phyloP scores from a whole-genome alignment of 108 stramenopile species.

The Aurantiochytrium sp. region DNA sequence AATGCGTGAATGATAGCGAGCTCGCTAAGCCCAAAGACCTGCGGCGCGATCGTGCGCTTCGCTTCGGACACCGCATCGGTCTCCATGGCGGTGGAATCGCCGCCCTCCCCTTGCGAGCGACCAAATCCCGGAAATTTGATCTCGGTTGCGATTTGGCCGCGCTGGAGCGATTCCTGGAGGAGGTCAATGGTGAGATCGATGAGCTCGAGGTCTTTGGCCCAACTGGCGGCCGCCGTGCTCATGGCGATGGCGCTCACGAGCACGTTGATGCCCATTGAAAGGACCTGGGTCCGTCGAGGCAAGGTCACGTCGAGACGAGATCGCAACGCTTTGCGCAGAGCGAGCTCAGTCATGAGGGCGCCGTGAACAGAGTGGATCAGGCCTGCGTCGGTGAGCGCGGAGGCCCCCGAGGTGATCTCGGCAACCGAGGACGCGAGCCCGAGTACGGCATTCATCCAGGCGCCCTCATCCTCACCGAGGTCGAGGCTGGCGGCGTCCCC shows the following conservation, averaged over 20 bases:
- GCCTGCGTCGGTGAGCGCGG: constrained; percentile 16
- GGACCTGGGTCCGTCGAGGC: background rate
- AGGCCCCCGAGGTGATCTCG: background rate
- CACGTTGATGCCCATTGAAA: background rate
- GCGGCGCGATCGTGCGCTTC: background rate
- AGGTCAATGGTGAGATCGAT: background rate
- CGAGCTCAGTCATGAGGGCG: background rate
- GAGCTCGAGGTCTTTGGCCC: background rate
- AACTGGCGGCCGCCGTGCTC: background rate
- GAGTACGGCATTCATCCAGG: background rate
- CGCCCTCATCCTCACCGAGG: background rate
- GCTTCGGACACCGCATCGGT: background rate
- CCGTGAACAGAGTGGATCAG: background rate
- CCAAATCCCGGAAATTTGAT: background rate
- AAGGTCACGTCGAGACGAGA: background rate
- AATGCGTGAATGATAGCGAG: background rate
- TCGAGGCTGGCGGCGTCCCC: background rate
- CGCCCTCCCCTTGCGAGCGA: background rate
- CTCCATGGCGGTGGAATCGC: background rate
- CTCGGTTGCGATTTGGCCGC: background rate
- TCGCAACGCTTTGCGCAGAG: background rate
- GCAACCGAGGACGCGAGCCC: background rate
- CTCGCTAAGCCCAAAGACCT: background rate
- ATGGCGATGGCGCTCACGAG: background rate
- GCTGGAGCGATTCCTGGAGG: background rate